Base-by-base conservation (phyloP, 345 rosid genomes). In the Eucalyptus albens region DNA sequence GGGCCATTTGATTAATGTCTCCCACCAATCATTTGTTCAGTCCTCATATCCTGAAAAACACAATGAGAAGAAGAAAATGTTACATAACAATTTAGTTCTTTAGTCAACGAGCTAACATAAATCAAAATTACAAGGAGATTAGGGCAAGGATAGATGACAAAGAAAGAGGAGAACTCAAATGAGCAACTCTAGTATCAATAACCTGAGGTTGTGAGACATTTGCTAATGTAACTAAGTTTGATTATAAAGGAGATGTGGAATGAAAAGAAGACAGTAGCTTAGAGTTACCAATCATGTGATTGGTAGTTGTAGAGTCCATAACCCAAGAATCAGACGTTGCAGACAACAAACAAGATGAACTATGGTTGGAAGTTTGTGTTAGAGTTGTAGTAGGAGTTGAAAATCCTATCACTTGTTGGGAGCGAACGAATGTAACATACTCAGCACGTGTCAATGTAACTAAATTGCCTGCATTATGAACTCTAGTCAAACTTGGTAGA, bases 251-350 rank as follows among this genome's bases (percentile, higher is more conserved):
- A 65, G 40, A 65, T 8, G 40, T n/a, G 4, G 21, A 65, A 65
- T 65, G 21, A 65, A 65, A 65, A n/a, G 19, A 65, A n/a, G 21
- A 65, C 0, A 15, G 0, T 7, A 65, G 11, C 33, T 65, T 65
- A 65, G 21, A 65, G 40, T 65, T 65, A n/a, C 77, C 2, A 2
- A 6, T 65, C 77, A n/a, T n/a, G 21, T 65, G 21, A 65, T 65
- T 65, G 21, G 77, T 65, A 65, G 40, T 2, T 65, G 0, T 9
- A 65, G 11, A n/a, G 40, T n/a, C 77, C 10, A 65, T 15, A 15
- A 65, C 40, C 77, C 10, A 65, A 8, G 37, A 65, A 17, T n/a
- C 0, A 2, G 11, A 8, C 0, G 21, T 0, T 8, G 2, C 21
- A n/a, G 0, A 65, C 31, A 65, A 65, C 9, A 17, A 53, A 53